Percentiles rank a stretch among this genome's conserved stretches.
Conservation (phyloP, 2,329 filamentous ascomycete genomes). For the Fusarium falciforme region DNA sequence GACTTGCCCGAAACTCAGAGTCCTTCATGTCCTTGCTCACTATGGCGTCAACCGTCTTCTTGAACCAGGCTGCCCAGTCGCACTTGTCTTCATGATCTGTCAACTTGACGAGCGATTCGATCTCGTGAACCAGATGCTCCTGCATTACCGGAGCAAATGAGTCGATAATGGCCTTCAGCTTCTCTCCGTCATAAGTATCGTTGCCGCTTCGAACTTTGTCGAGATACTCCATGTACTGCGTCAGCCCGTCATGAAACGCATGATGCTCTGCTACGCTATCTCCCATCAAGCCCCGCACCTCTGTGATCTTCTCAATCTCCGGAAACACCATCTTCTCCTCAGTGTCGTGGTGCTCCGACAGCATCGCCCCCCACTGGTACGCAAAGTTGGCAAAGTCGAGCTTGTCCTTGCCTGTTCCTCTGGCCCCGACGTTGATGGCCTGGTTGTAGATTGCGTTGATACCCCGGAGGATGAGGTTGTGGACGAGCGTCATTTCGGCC, state of each 20-base stretch:
- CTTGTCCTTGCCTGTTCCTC: conserved; percentile 47
- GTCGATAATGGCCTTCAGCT: conserved; percentile 34
- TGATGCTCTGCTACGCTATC: conserved; percentile 55
- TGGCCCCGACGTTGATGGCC: conserved; percentile 46
- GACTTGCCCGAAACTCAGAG: conserved; percentile 28
- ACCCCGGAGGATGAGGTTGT: conserved; percentile 52
- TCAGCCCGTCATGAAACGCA: conserved; percentile 52
- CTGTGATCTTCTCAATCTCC: conserved; percentile 49
- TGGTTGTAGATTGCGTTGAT: conserved; percentile 55
- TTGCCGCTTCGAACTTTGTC: conserved; percentile 41
- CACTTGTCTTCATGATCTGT: conserved; percentile 48
- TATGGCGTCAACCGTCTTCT: conserved; percentile 28
- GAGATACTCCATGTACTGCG: conserved; percentile 48
- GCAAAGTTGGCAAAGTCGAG: conserved; percentile 49
- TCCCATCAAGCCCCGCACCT: conserved; percentile 53
- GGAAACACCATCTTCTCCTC: conserved; percentile 56
- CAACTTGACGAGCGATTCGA: conserved; percentile 50
- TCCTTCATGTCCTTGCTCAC: conserved; percentile 27
- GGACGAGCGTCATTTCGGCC: conserved; percentile 49
- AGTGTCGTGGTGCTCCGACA: conserved; percentile 52
- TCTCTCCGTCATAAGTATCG: conserved; percentile 47
- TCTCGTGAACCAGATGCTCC: conserved; percentile 54
- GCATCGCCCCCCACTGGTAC: conserved; percentile 45
- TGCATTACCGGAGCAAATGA: conserved; percentile 48
- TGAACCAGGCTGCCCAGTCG: conserved; percentile 50